Evolutionary conservation across 371 early-diverging fungal genomes (phyloP).

Genomic region (Mortierella sp.): DNA sequence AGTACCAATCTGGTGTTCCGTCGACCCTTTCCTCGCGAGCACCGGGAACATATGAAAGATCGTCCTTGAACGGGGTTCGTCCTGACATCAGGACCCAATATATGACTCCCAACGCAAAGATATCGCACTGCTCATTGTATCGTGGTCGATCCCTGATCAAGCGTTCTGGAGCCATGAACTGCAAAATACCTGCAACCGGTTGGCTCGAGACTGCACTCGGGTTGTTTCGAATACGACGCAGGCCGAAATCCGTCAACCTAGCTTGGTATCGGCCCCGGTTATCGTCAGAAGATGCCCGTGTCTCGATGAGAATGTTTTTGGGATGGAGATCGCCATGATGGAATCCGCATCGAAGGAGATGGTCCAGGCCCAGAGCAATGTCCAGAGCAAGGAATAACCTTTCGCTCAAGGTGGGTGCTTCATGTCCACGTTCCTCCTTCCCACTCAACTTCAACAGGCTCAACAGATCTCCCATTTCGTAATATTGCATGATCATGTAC

Average conservation of each 20-base stretch:
- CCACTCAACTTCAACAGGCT: conserved; percentile 24
- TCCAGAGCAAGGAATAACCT: conserved; percentile 35
- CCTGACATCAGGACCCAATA: conserved; percentile 45
- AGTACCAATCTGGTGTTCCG: conserved; percentile 42
- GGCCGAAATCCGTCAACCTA: conserved; percentile 48
- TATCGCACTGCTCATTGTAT: conserved; percentile 37
- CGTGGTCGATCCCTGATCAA: conserved; percentile 36
- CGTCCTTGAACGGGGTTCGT: conserved; percentile 36
- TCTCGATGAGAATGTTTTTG: conserved; percentile 45
- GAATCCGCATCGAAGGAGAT: conserved; percentile 37
- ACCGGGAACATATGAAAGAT: conserved; percentile 5
- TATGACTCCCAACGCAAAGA: conserved; percentile 44
- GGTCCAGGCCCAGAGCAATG: conserved; percentile 37
- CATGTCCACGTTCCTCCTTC: conserved; percentile 6
- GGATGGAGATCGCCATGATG: conserved; percentile 53
- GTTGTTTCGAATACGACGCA: conserved; percentile 32
- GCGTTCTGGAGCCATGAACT: conserved; percentile 52
- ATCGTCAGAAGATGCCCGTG: neutral
- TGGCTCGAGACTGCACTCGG: conserved; percentile 40
- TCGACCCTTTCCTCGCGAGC: conserved; percentile 26
- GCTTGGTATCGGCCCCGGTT: conserved; percentile 37
- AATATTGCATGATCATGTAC: conserved; percentile 48
- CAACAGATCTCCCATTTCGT: conserved; percentile 38
- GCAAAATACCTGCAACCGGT: conserved; percentile 41
- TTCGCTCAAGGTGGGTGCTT: conserved; percentile 30